phyloP scores from a whole-genome alignment of 495 filamentous ascomycete genomes.

The Pseudevernia furfuracea region DNA sequence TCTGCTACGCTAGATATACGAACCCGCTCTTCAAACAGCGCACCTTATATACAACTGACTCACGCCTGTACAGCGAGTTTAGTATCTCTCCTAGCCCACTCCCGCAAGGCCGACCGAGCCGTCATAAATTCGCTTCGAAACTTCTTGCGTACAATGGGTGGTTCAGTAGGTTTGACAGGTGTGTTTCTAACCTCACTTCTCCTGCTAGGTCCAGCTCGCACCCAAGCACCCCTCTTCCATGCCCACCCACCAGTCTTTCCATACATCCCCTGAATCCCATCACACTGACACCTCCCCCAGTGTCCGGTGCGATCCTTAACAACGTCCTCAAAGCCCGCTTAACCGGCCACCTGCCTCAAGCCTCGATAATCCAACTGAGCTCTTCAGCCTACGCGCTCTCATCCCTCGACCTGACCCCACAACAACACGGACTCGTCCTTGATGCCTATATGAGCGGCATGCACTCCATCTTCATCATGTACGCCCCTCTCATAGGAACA shows the following conservation, averaged over 20 bases:
- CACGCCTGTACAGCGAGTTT: background rate
- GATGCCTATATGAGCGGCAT: slow-evolving; percentile 10
- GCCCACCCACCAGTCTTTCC: no score
- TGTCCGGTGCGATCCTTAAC: slow-evolving; percentile 5
- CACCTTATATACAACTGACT: background rate
- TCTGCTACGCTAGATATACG: background rate
- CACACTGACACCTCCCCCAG: background rate
- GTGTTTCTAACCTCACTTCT: background rate
- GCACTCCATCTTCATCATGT: slow-evolving; percentile 10
- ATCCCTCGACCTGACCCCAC: background rate
- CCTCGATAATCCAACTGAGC: background rate
- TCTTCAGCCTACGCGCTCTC: slow-evolving; percentile 10
- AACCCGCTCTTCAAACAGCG: no score
- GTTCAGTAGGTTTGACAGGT: slow-evolving; percentile 9
- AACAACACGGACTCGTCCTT: background rate
- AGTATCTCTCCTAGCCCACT: slow-evolving; percentile 5
- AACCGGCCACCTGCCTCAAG: background rate
- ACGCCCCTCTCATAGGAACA: slow-evolving; percentile 1
- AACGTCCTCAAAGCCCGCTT: slow-evolving; percentile 7
- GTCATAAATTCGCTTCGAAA: slow-evolving; percentile 10
- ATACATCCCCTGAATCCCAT: background rate
- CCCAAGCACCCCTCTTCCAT: background rate
- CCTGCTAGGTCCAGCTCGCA: no score
- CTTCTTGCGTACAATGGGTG: slow-evolving; percentile 12
- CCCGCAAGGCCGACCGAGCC: slow-evolving; percentile 8